Base-by-base conservation (phyloP, 495 filamentous ascomycete genomes). In the Clavariopsis aquatica region DNA sequence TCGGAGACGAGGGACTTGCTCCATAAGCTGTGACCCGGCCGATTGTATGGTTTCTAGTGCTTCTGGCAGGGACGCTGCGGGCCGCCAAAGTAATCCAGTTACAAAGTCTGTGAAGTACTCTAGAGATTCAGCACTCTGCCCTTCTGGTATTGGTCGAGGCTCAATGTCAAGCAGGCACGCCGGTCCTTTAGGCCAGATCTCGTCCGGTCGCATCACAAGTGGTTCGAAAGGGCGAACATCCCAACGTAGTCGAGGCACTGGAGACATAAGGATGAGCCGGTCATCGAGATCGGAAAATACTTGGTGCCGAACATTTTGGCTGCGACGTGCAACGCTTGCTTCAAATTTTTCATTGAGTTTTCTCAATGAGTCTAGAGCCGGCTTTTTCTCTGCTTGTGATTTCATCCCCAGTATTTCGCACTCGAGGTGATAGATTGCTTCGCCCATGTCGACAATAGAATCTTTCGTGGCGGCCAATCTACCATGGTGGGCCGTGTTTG, bases 211-310 rank as follows among this genome's bases (percentile, higher is more conserved):
- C 23, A 82, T 78, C 8, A 70, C 60, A 46, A 89, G 70, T 3
- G 84, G 82, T 22, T 89, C 84, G 47, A 80, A 84, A 8, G 74
- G 76, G 26, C 89, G 85, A 4, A 81, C 83, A 69, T 92, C 88
- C 84, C 84, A 91, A 52, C 75, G 60, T 1, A 91, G 75, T 5
- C 81, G 38, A 0, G 81, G 80, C 3, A 83, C 78, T 9, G 75
- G 62, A 49, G 78, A 77, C 9, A 64, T 63, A 19, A 79, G 76
- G 19, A 75, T 57, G 52, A 79, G 72, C 31, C 77, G 68, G 59
- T 83, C 84, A 68, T 85, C 83, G 47, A 68, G 53, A 27, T 75
- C 77, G 43, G 71, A 64, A 15, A 75, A 71, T 2, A 71, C 15
- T n/a, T n/a, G 19, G 17, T 47, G 15, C 28, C n/a, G 28, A 1